Conservation (phyloP, 495 filamentous ascomycete species). For the Bathelium albidoporum region DNA sequence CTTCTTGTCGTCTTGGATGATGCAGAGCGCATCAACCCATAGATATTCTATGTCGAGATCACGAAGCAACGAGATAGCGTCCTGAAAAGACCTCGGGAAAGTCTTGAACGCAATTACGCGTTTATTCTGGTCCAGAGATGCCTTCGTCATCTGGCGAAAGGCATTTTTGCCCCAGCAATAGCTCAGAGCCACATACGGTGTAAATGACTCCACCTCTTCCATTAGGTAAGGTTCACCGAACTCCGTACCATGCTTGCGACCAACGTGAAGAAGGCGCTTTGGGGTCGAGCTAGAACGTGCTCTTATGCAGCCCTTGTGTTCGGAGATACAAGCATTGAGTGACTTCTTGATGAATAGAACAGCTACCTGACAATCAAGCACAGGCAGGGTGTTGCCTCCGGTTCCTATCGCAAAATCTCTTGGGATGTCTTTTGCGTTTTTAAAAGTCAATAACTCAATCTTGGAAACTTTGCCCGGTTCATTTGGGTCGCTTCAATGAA, state of each 20-base stretch:
- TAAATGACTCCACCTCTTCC: neutral
- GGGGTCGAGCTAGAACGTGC: neutral
- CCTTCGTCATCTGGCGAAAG: neutral
- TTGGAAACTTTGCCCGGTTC: neutral
- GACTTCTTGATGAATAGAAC: neutral
- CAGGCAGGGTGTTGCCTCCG: neutral
- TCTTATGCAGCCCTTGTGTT: neutral
- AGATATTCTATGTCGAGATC: conserved; percentile 29
- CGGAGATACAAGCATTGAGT: neutral
- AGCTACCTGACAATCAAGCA: neutral
- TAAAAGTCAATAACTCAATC: neutral
- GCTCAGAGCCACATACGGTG: neutral
- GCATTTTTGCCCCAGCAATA: neutral
- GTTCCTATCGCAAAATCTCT: neutral
- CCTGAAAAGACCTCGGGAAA: neutral
- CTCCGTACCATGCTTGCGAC: neutral
- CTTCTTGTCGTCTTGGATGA: conserved; percentile 33
- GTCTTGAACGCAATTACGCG: neutral
- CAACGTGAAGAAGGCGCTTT: neutral
- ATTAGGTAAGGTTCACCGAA: neutral
- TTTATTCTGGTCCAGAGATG: neutral
- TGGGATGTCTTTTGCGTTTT: neutral
- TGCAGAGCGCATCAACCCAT: conserved; percentile 40
- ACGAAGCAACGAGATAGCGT: conserved; percentile 26
- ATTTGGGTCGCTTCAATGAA: neutral